Conservation (phyloP, 2,329 filamentous ascomycete species). For the Fusarium sp. region DNA sequence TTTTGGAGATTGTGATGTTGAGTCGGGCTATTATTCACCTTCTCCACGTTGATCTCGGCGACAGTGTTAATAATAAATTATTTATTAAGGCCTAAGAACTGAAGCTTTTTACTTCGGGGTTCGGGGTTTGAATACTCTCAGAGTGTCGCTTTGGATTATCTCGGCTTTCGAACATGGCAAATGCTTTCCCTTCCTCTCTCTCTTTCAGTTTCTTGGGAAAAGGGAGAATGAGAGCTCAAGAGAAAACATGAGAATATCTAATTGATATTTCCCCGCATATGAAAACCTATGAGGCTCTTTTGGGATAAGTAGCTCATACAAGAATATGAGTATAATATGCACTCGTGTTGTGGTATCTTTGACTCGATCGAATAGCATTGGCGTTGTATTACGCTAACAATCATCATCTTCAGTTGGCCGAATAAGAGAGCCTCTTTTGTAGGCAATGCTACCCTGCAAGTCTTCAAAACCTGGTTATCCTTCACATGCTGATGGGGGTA, state of each 20-base stretch:
- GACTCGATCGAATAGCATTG: not conserved
- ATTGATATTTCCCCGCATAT: conserved; percentile 16
- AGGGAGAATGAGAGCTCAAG: not conserved
- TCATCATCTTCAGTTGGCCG: conserved; percentile 6
- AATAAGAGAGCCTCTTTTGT: conserved; percentile 1
- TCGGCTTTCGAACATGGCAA: not conserved
- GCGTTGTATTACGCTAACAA: conserved; percentile 11
- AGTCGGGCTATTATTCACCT: not conserved
- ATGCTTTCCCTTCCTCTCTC: not conserved
- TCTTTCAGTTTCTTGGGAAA: not conserved
- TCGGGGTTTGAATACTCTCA: not conserved
- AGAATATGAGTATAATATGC: not conserved
- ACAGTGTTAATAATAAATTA: not conserved
- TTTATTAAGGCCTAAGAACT: not conserved
- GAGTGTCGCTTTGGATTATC: not conserved
- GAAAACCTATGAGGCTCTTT: not conserved
- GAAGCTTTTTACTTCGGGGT: not conserved
- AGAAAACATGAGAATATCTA: not conserved
- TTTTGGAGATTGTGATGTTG: not conserved
- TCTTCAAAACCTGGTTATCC: conserved; percentile 10
- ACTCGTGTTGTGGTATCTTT: not conserved
- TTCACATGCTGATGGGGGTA: conserved; percentile 17
- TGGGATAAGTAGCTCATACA: not conserved
- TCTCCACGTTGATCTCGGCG: not conserved
- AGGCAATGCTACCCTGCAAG: conserved; percentile 9